Percentiles rank a stretch among this genome's conserved stretches.
phyloP scores from a whole-genome alignment of 257 asterid genomes.

The Verbascum thapsus region DNA sequence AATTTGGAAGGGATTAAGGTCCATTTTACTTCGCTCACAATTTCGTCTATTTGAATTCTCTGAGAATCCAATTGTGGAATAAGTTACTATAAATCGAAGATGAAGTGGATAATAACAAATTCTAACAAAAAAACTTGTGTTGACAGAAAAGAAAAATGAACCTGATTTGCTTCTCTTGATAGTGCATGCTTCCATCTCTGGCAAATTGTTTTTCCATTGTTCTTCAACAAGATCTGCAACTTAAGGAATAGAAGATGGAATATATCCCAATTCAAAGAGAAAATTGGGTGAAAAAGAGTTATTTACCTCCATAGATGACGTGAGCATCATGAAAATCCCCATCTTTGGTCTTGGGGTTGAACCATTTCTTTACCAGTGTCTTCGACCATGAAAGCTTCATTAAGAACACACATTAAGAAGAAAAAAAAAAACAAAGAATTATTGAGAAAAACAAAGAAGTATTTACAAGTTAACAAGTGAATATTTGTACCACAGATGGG shows the following conservation, averaged over 20 bases:
- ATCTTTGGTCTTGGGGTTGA: slow-evolving; percentile 63
- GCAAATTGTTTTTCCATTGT: slow-evolving; percentile 65
- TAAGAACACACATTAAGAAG: slow-evolving; percentile 11
- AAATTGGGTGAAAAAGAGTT: too few species aligned
- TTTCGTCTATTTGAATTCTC: slow-evolving; percentile 45
- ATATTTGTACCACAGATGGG: not conserved
- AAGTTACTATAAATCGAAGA: not conserved
- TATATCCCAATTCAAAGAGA: too few species aligned
- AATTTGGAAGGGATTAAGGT: slow-evolving; percentile 53
- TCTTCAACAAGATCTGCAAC: slow-evolving; percentile 73
- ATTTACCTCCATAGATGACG: slow-evolving; percentile 53
- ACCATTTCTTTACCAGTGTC: slow-evolving; percentile 84
- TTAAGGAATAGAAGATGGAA: slow-evolving; percentile 52
- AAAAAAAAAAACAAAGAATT: not conserved
- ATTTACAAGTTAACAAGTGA: not conserved
- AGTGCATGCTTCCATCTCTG: slow-evolving; percentile 60
- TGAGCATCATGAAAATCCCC: slow-evolving; percentile 82
- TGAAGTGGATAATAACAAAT: not conserved
- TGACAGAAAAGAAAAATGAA: slow-evolving; percentile 38
- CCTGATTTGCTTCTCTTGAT: slow-evolving; percentile 79
- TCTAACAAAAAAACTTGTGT: not conserved
- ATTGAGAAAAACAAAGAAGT: slow-evolving; percentile 8
- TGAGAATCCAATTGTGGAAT: slow-evolving; percentile 35
- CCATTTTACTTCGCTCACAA: slow-evolving; percentile 50
- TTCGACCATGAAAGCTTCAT: slow-evolving; percentile 79